Conservation (phyloP, 176 grass and related monocot genomes). For the Miscanthus lutarioriparius region DNA sequence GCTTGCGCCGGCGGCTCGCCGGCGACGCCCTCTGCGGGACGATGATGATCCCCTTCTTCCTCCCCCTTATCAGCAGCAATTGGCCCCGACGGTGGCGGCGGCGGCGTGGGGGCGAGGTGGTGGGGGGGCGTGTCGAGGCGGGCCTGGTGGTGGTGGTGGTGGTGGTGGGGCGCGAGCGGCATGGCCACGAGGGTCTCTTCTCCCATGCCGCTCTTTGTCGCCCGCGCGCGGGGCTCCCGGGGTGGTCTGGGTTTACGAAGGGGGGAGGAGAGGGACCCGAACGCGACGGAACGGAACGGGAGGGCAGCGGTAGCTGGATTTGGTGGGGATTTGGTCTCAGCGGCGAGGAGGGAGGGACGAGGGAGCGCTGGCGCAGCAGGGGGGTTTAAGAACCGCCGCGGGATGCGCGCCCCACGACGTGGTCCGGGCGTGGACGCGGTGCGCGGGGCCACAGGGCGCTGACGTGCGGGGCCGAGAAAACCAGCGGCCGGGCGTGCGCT, state of each 20-base stretch:
- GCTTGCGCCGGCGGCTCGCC: slow-evolving; percentile 2
- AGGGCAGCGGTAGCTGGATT: slow-evolving; percentile 40
- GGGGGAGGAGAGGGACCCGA: neutral
- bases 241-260: slow-evolving; percentile 40
- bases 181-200: slow-evolving; percentile 58
- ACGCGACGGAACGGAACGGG: slow-evolving; percentile 11
- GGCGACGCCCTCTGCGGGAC: neutral
- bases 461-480: neutral
- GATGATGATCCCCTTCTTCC: neutral
- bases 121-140: neutral
- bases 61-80: neutral
- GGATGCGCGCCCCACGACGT: slow-evolving; percentile 4
- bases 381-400: slow-evolving; percentile 56
- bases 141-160: slow-evolving; percentile 32
- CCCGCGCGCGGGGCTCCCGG: no score
- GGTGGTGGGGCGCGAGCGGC: slow-evolving; percentile 43
- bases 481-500: neutral
- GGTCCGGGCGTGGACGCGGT: slow-evolving; percentile 9
- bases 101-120: neutral
- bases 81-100: neutral
- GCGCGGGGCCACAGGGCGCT: neutral
- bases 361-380: neutral
- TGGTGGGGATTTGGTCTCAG: slow-evolving; percentile 38
- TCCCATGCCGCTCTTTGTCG: slow-evolving; percentile 33
- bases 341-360: slow-evolving; percentile 20